Evolutionary conservation across 1,284 basidiomycete genomes (phyloP), one percentile per base, ranked within the genome.

Genomic region (Sanguinoderma infundibulare): DNA sequence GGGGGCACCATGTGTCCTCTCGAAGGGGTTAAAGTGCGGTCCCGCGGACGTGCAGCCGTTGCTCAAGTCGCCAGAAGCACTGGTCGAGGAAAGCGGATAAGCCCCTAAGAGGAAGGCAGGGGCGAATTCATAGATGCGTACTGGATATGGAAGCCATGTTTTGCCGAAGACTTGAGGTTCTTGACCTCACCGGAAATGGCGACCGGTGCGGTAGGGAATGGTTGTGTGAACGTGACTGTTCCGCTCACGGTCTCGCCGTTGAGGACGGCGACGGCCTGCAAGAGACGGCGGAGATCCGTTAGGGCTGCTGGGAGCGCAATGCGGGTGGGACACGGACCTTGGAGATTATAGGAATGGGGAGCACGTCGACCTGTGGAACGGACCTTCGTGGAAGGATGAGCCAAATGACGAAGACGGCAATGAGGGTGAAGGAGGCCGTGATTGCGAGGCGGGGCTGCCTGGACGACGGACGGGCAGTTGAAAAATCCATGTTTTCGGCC

Each of bases 141-240:
- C 90, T 94, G 91, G 65, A 94, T 77, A 74, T 94, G 92, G 79
- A 93, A 92, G 2, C 92, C 92, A 44, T 87, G 83, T 66, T 81
- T 73, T 22, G 87, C 80, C 57, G 81, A 80, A 15, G 87, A 78
- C 67, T 86, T 82, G 51, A 93, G 81, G 66, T 83, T 83, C 66
- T 78, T 79, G 67, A 94, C 78, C 61, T 85, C 80, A 47, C 90
- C 90, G 12, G 83, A 82, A 56, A 94, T 77, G 26, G 77, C 83
- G 58, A 92, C 88, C 39, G 86, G 81, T 20, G 80, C 81, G 55
- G 77, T 79, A 59, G 77, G 77, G 32, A 76, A 72, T 3, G 78
- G 68, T 74, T 94, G 91, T 46, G 81, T 78, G 75, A 94, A 92
- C 47, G 78, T 82, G 62, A 92, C 84, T 28, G 81, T 85, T 55